Evolutionary conservation across 495 filamentous ascomycete genomes (phyloP), one percentile per base, ranked within the genome.

Genomic region (Penicillium paxilli): DNA sequence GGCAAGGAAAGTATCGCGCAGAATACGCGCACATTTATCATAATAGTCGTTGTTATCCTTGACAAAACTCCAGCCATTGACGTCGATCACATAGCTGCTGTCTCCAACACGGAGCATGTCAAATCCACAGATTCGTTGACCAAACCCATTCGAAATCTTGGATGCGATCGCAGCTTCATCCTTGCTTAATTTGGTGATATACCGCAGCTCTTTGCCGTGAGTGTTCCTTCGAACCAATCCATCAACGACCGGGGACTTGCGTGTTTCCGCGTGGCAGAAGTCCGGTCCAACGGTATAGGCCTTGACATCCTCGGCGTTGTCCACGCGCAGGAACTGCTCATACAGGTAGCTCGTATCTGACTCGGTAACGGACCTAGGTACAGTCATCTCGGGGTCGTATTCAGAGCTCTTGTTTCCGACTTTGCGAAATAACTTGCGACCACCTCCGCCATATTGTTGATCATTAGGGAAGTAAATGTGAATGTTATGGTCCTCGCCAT

Each of bases 31-130:
- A 59, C 87, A 92, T 62, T 89, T 89, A 63, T 98, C 90, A 62
- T 99, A 99, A 62, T 99, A 99, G 42, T 95, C 91, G 41, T 96
- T 91, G 64, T 99, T 99, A 70, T 99, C 94, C 70, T 99, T 99
- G 64, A 99, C 94, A 65, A 99, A 99, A 63, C 93, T 97, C 94
- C 94, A 99, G 16, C 94, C 94, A 69, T 99, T 99, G 54, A 99
- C 95, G 65, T 99, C 94, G 55, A 99, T 98, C 12, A 99, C 94
- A 71, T 90, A 98, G 68, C 93, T 98, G 70, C 87, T 91, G 14
- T 90, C 89, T 22, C 82, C 85, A 2, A 90, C 88, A 16, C 94
- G 86, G 48, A 99, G 81, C 62, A 99, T 81, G 67, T 99, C 94
- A 65, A 99, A 99, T 4, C 94, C 94, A 67, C 94, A 99, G 12